Evolutionary conservation across 176 grass and related monocot genomes (phyloP).

Genomic region (Sorghum bicolor): DNA sequence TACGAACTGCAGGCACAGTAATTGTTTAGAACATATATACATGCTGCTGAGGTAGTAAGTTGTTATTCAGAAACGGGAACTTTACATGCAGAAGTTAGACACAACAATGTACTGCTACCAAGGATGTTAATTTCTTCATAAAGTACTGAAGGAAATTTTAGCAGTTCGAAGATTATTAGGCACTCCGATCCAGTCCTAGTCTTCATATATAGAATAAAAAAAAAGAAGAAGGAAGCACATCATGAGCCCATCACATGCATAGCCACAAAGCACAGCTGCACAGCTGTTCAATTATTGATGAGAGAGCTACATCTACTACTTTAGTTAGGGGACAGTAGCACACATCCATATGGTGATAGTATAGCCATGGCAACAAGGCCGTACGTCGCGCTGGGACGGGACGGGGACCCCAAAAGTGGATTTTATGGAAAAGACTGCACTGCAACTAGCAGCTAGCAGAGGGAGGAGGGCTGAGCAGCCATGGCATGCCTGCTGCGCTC

Average conservation of each 20-base stretch:
- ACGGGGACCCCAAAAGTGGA: constrained; percentile 17
- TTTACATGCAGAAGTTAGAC: too few relatives aligned
- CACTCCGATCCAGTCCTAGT: too few relatives aligned
- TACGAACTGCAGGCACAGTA: too few relatives aligned
- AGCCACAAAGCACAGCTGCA: not conserved
- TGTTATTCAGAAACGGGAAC: too few relatives aligned
- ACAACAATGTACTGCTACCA: too few relatives aligned
- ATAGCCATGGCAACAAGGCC: not conserved
- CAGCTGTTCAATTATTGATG: not conserved
- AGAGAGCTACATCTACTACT: not conserved
- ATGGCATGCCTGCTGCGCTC: not conserved
- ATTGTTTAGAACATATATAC: too few relatives aligned
- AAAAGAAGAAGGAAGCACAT: not conserved
- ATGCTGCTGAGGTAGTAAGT: too few relatives aligned
- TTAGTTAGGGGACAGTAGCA: not conserved
- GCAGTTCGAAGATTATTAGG: not conserved
- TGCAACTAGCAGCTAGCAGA: not conserved
- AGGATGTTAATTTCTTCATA: too few relatives aligned
- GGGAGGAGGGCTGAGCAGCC: not conserved
- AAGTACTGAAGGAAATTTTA: too few relatives aligned
- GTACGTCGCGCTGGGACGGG: not conserved
- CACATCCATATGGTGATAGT: not conserved
- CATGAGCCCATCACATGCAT: constrained; percentile 5
- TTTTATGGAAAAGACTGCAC: constrained; percentile 34
- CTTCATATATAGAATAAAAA: not conserved